These are phyloP conservation scores for Spizellomyces punctatus DNA, from an alignment of 192 early-diverging fungal species.

Conservation along the genomic window DNA sequence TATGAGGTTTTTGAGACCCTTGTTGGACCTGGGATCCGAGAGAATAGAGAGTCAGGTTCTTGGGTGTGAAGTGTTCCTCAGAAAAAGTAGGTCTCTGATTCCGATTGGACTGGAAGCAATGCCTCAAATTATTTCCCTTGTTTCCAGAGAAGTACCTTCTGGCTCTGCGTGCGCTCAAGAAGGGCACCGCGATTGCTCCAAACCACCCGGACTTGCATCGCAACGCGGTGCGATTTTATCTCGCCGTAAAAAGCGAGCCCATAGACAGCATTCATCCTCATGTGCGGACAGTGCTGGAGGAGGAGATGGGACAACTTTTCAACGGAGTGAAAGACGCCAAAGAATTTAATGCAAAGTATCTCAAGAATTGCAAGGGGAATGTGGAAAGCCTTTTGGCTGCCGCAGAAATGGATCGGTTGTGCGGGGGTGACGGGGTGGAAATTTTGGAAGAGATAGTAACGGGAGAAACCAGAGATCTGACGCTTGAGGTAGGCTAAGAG, in stretches of 20 bases:
- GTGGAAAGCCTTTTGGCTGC: constrained; percentile 3
- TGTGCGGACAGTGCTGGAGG: constrained; percentile 19
- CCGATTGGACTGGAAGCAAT: constrained; percentile 2
- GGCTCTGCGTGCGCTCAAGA: constrained; percentile 62
- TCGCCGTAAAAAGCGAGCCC: neutral
- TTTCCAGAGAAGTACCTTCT: constrained; percentile 65
- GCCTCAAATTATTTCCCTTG: neutral
- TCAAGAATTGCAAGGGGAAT: neutral
- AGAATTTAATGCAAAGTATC: constrained; percentile 15
- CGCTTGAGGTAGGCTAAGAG: neutral
- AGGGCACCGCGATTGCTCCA: constrained; percentile 26
- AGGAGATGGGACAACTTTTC: constrained; percentile 1
- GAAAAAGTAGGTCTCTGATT: constrained; percentile 53
- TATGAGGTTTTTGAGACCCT: constrained; percentile 73
- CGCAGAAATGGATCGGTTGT: neutral
- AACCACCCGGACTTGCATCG: constrained; percentile 2
- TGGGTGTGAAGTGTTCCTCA: constrained; percentile 67
- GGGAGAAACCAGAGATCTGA: constrained; percentile 11
- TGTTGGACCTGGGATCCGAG: constrained; percentile 60
- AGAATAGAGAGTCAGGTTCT: constrained; percentile 65
- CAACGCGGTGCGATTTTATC: constrained; percentile 2
- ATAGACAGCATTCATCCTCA: neutral
- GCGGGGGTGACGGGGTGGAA: constrained; percentile 20
- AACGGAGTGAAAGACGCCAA: neutral
- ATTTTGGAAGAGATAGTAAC: neutral